Evolutionary conservation across 371 early-diverging fungal species (phyloP), one percentile per base, ranked within the genome.

Genomic region (Rhizopus delemar): DNA sequence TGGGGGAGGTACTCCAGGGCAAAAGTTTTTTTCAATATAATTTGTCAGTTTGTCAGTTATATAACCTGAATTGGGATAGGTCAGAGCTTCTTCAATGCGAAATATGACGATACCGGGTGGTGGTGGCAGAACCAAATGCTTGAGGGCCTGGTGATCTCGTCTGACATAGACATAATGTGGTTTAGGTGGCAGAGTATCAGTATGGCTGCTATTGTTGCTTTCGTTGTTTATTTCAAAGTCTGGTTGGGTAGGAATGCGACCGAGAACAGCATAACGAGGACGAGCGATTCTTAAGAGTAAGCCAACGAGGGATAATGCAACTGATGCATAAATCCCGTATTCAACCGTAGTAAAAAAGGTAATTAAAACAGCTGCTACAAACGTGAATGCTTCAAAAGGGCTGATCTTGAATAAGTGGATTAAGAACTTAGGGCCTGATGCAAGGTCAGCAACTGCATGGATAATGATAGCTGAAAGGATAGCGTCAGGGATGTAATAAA

Each of bases 401-500:
- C 74, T 80, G 43, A 85, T 60, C 12, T 11, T 41, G 46, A 56
- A 70, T 8, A 80, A 51, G 56, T 69, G 68, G 51, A 60, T 39
- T 46, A 69, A 11, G 58, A 71, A 62, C 7, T 41, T 43, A 2
- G 68, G 73, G 6, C 77, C 76, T 16, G 75, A 67, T 7, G 86
- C 65, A 46, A 88, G 66, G 41, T 85, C 87, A 9, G 74, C 60
- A 29, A 90, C 88, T 6, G 89, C 86, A 56, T 78, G 82, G 45
- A 94, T 86, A 46, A 94, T 91, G 34, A 96, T 80, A 0, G 93
- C 91, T 11, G 93, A 78, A 5, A 94, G 75, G 8, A 80, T 69
- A 12, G 95, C 86, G 36, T 83, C 83, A 3, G 96, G 93, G 22
- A 96, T 91, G 63, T 87, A 94, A 69, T 84, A 90, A 71, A 96